These are phyloP conservation scores for Pseudocercospora eumusae DNA, from an alignment of 2,329 filamentous ascomycete genomes.

Conservation along the genomic window DNA sequence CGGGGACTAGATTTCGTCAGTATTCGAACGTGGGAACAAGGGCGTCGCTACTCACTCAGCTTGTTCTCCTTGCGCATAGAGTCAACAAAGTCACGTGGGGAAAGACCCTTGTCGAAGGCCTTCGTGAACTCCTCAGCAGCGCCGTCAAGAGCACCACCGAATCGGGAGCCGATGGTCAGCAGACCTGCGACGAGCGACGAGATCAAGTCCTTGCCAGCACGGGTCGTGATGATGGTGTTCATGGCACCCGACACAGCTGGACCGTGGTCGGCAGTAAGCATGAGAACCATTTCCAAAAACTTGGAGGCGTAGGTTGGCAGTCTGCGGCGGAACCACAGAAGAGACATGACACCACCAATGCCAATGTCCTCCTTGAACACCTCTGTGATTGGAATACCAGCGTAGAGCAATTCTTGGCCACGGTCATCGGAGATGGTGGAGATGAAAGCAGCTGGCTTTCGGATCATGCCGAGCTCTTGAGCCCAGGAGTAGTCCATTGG, in stretches of 20 bases:
- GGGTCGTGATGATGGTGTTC: slow-evolving; percentile 99
- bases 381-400: slow-evolving; percentile 99
- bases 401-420: slow-evolving; percentile 98
- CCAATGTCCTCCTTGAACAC: slow-evolving; percentile 99
- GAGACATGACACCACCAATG: slow-evolving; percentile 99
- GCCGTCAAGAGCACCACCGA: slow-evolving; percentile 96
- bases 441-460: slow-evolving; percentile 99
- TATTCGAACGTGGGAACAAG: slow-evolving; percentile 1
- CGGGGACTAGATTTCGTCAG: slow-evolving; percentile 65
- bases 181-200: slow-evolving; percentile 93
- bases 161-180: slow-evolving; percentile 94
- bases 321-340: slow-evolving; percentile 98
- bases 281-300: slow-evolving; percentile 99
- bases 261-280: slow-evolving; percentile 99
- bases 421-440: slow-evolving; percentile 99
- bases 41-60: slow-evolving; percentile 65
- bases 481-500: slow-evolving; percentile 99
- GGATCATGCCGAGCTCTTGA: slow-evolving; percentile 97
- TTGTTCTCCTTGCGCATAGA: slow-evolving; percentile 99
- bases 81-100: slow-evolving; percentile 98
- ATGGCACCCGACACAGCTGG: slow-evolving; percentile 98
- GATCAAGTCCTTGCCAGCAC: slow-evolving; percentile 98
- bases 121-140: slow-evolving; percentile 98
- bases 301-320: slow-evolving; percentile 95
- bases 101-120: slow-evolving; percentile 96